These are phyloP conservation scores for Mycena maculata DNA, from an alignment of 768 basidiomycete genomes.

Conservation along the genomic window DNA sequence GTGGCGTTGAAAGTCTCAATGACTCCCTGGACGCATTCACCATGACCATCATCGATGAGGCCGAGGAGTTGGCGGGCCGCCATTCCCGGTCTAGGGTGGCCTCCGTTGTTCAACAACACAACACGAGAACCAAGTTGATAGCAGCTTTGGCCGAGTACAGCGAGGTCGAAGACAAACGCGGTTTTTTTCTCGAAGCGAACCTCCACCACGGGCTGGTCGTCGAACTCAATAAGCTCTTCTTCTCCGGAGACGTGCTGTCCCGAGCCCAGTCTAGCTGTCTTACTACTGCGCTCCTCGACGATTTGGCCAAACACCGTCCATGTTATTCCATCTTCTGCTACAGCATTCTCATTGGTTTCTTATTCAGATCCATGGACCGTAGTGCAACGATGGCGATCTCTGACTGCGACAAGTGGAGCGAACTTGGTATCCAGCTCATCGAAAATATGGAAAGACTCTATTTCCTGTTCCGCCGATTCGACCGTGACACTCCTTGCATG, in stretches of 20 bases:
- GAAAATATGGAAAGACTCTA: not conserved
- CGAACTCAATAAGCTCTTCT: constrained; percentile 22
- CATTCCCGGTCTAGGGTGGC: not conserved
- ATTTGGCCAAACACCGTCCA: constrained; percentile 23
- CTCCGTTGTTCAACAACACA: not conserved
- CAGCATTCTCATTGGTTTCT: not conserved
- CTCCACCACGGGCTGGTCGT: constrained; percentile 23
- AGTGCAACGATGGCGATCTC: constrained; percentile 33
- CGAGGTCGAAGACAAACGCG: constrained; percentile 27
- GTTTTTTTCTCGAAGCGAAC: constrained; percentile 34
- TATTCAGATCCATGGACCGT: constrained; percentile 30
- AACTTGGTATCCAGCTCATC: not conserved
- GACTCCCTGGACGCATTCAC: constrained; percentile 27
- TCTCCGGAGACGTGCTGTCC: constrained; percentile 16
- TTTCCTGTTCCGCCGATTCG: not conserved
- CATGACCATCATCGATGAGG: constrained; percentile 21
- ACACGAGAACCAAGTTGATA: not conserved
- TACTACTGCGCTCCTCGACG: not conserved
- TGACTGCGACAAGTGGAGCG: constrained; percentile 11
- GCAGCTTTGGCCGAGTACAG: constrained; percentile 7
- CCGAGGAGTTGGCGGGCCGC: constrained; percentile 2
- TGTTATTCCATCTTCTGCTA: not conserved
- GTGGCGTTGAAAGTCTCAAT: constrained; percentile 32
- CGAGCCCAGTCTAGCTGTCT: not conserved
- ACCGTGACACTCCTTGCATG: constrained; percentile 11